phyloP scores from a whole-genome alignment of 768 basidiomycete genomes.

The Pholiota molesta region DNA sequence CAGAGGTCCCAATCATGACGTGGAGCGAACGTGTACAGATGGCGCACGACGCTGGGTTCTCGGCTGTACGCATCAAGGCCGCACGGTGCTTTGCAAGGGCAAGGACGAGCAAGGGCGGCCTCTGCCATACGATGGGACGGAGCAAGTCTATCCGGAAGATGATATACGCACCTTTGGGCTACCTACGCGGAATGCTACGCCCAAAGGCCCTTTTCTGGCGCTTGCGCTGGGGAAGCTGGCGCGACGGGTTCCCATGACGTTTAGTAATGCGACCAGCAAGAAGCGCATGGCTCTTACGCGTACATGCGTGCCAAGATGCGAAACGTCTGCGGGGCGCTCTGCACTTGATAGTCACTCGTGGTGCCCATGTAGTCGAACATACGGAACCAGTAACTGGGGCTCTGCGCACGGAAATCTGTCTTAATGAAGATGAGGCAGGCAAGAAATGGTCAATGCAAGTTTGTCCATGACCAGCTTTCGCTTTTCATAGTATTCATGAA shows the following conservation, averaged over 20 bases:
- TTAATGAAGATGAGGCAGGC: conserved; percentile 28
- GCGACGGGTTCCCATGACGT: conserved; percentile 37
- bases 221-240: conserved; percentile 21
- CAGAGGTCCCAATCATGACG: conserved; percentile 19
- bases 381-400: background rate
- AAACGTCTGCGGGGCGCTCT: conserved; percentile 42
- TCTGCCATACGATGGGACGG: background rate
- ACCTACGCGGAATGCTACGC: conserved; percentile 15
- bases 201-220: conserved; percentile 8
- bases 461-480: conserved; percentile 1
- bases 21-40: conserved; percentile 25
- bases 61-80: background rate
- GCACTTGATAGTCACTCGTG: conserved; percentile 42
- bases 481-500: background rate
- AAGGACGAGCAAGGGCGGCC: conserved; percentile 8
- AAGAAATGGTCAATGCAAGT: conserved; percentile 36
- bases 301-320: conserved; percentile 34
- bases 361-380: conserved; percentile 32
- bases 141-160: conserved; percentile 20
- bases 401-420: conserved; percentile 2
- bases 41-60: conserved; percentile 19
- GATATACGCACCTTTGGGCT: conserved; percentile 17
- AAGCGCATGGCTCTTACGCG: conserved; percentile 33
- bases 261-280: conserved; percentile 36
- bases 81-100: conserved; percentile 1